phyloP scores from a whole-genome alignment of 2,329 filamentous ascomycete species.

The Verticillium dahliae region DNA sequence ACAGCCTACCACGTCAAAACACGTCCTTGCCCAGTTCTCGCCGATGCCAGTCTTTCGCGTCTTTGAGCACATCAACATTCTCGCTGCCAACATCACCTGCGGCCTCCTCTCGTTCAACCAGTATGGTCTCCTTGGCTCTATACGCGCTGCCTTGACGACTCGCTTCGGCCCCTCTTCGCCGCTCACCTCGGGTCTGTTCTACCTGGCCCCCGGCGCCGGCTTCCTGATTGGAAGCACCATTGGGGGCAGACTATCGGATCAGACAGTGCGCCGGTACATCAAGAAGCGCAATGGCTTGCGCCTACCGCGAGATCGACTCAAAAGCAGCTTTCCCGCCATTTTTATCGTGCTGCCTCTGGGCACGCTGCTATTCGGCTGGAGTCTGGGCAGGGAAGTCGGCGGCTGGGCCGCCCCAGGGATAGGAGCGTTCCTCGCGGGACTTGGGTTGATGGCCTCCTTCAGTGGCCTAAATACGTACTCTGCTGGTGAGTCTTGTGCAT shows the following conservation, averaged over 20 bases:
- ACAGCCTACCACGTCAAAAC: not conserved
- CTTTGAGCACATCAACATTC: slow-evolving; percentile 1
- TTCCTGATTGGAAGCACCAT: slow-evolving; percentile 60
- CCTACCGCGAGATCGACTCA: slow-evolving; percentile 23
- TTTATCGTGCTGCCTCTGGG: slow-evolving; percentile 23
- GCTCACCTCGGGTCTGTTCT: slow-evolving; percentile 59
- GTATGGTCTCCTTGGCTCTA: slow-evolving; percentile 54
- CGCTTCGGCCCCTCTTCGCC: slow-evolving; percentile 60
- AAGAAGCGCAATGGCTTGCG: slow-evolving; percentile 24
- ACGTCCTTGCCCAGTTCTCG: not conserved
- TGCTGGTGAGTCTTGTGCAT: slow-evolving; percentile 19
- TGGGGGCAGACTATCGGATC: slow-evolving; percentile 45
- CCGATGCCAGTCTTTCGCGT: slow-evolving; percentile 1
- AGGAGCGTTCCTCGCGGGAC: slow-evolving; percentile 22
- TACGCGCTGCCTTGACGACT: slow-evolving; percentile 62
- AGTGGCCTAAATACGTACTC: slow-evolving; percentile 31
- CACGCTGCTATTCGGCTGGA: slow-evolving; percentile 27
- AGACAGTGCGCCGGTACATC: slow-evolving; percentile 30
- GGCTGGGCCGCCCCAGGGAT: slow-evolving; percentile 26
- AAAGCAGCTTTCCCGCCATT: slow-evolving; percentile 20
- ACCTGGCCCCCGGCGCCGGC: slow-evolving; percentile 60
- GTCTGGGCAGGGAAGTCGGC: slow-evolving; percentile 22
- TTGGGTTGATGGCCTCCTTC: slow-evolving; percentile 29
- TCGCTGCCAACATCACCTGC: slow-evolving; percentile 7
- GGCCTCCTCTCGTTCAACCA: slow-evolving; percentile 17